phyloP scores from a whole-genome alignment of 1,284 basidiomycete genomes.

The Austroboletus novae-zelandiae region DNA sequence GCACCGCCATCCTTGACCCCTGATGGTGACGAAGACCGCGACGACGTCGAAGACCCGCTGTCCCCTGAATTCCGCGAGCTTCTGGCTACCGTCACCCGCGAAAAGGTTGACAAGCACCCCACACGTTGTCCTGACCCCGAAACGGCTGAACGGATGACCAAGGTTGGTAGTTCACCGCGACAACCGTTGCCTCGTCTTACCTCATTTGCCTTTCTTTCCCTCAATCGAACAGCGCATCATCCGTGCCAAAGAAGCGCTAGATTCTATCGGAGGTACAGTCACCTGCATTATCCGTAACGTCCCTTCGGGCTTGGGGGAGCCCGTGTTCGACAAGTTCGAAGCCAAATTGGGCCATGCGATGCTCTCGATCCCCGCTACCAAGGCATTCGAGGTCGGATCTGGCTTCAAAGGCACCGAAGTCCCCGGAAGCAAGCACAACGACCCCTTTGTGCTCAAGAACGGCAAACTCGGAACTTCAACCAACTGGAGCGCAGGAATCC shows the following conservation, averaged over 20 bases:
- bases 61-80: slow-evolving; percentile 83
- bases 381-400: slow-evolving; percentile 97
- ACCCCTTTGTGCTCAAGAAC: slow-evolving; percentile 76
- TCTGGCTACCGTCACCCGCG: slow-evolving; percentile 79
- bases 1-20: slow-evolving; percentile 40
- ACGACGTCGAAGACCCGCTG: slow-evolving; percentile 76
- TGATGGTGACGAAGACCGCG: slow-evolving; percentile 55
- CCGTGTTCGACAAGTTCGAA: slow-evolving; percentile 98
- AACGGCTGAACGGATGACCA: slow-evolving; percentile 88
- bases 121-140: slow-evolving; percentile 91
- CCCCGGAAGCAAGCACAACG: slow-evolving; percentile 92
- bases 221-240: slow-evolving; percentile 72
- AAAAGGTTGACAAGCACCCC: slow-evolving; percentile 83
- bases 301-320: slow-evolving; percentile 93
- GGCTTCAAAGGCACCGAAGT: slow-evolving; percentile 97
- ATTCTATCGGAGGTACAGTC: slow-evolving; percentile 97
- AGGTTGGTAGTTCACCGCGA: slow-evolving; percentile 45
- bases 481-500: slow-evolving; percentile 97
- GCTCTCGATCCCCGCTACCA: slow-evolving; percentile 98
- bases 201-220: slow-evolving; percentile 2
- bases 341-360: slow-evolving; percentile 96
- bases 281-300: slow-evolving; percentile 94
- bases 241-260: slow-evolving; percentile 85
- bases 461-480: slow-evolving; percentile 82
- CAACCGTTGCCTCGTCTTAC: slow-evolving; percentile 6